Percentiles rank a stretch among this genome's conserved stretches.
These are phyloP conservation scores for Massarina eburnea DNA, from an alignment of 2,329 filamentous ascomycete genomes.

Conservation along the genomic window DNA sequence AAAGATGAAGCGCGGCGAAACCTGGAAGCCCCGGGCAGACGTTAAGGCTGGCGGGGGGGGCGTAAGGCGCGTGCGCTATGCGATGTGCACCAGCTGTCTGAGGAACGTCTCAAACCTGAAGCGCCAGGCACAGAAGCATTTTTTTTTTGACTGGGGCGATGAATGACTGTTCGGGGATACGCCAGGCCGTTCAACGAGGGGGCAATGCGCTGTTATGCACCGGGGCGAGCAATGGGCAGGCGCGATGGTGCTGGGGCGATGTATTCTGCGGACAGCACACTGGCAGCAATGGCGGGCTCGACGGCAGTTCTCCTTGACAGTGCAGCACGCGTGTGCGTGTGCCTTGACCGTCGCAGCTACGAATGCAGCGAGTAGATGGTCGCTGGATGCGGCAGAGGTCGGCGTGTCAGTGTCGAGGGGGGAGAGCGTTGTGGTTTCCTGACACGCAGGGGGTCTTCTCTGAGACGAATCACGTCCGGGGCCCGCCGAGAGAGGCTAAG, in stretches of 20 bases:
- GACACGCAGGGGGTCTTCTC: conserved; percentile 29
- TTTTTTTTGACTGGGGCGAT: conserved; percentile 25
- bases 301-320: background rate
- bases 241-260: background rate
- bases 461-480: conserved; percentile 41
- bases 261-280: too few species aligned
- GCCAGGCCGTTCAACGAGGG: background rate
- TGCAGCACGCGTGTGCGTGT: too few species aligned
- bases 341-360: background rate
- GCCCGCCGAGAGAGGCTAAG: conserved; percentile 11
- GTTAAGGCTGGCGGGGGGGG: conserved; percentile 19
- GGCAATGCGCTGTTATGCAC: background rate
- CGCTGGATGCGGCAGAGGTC: background rate
- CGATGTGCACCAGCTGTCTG: conserved; percentile 35
- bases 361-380: background rate
- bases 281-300: background rate
- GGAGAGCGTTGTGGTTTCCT: conserved; percentile 15
- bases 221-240: too few species aligned
- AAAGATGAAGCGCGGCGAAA: conserved; percentile 26
- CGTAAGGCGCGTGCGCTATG: conserved; percentile 29
- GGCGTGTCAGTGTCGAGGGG: background rate
- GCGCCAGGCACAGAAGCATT: conserved; percentile 42
- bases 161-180: conserved; percentile 15
- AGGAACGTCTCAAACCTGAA: conserved; percentile 45
- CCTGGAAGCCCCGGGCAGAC: conserved; percentile 18